phyloP scores from a whole-genome alignment of 352 stramenopile species.

The Peronospora belbahrii region DNA sequence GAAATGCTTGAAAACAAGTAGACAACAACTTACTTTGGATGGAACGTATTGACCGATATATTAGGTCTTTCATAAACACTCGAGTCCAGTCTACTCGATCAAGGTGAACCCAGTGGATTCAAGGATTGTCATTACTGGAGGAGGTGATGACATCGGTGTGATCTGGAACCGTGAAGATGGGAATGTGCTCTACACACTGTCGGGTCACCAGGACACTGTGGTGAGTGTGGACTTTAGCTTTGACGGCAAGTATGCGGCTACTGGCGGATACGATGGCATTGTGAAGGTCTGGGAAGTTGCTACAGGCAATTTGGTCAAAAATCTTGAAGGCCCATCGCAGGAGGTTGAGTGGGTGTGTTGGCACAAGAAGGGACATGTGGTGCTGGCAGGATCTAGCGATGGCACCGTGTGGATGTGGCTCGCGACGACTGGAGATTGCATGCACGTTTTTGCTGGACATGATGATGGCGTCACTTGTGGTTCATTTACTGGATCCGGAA shows the following conservation, averaged over 20 bases:
- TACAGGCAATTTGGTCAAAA: conserved; percentile 73
- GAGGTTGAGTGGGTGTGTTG: conserved; percentile 88
- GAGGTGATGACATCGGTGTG: conserved; percentile 74
- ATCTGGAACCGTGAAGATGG: conserved; percentile 85
- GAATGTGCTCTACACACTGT: conserved; percentile 65
- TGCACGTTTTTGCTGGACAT: conserved; percentile 97
- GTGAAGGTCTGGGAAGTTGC: conserved; percentile 87
- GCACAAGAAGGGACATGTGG: conserved; percentile 88
- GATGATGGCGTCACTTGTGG: conserved; percentile 92
- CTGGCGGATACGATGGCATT: conserved; percentile 76
- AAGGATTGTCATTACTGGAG: conserved; percentile 74
- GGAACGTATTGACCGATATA: conserved; percentile 4
- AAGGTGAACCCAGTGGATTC: conserved; percentile 75
- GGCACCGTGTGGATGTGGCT: conserved; percentile 91
- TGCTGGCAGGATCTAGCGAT: conserved; percentile 84
- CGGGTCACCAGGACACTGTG: conserved; percentile 77
- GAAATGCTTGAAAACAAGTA: background rate
- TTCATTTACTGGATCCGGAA: conserved; percentile 91
- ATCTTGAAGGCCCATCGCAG: conserved; percentile 80
- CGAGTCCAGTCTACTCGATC: conserved; percentile 73
- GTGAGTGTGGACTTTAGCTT: conserved; percentile 83
- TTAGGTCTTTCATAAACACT: conserved; percentile 75
- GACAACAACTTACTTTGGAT: background rate
- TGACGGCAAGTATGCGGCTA: conserved; percentile 82
- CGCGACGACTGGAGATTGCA: conserved; percentile 91